Conservation (phyloP, 225 moss, liverwort and hornwort genomes). For the Neckera pumila region DNA sequence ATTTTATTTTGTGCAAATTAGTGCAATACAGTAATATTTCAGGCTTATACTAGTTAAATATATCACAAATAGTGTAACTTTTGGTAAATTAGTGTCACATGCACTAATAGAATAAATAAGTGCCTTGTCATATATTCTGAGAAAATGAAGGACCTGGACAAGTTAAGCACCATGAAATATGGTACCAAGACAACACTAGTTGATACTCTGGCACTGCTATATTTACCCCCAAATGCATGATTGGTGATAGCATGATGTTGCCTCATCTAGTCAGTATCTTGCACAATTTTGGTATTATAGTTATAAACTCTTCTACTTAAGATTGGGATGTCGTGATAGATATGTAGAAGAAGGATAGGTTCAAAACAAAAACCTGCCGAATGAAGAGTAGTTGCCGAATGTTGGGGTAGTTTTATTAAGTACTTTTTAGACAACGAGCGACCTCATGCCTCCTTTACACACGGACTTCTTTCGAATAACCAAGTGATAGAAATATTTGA, state of each 20-base stretch:
- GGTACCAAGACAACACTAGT: neutral
- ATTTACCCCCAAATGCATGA: neutral
- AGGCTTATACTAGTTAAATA: neutral
- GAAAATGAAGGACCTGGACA: neutral
- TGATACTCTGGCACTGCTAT: neutral
- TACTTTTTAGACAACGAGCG: neutral
- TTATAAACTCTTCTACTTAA: neutral
- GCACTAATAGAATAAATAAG: neutral
- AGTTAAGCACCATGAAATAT: neutral
- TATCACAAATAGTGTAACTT: neutral
- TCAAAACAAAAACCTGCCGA: neutral
- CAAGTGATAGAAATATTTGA: constrained; percentile 39
- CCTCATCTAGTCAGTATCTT: neutral
- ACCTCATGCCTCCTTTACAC: neutral
- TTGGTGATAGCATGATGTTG: neutral
- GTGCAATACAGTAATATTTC: neutral
- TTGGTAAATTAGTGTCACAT: neutral
- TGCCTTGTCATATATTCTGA: neutral
- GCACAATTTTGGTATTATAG: neutral
- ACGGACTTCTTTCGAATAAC: neutral
- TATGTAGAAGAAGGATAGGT: neutral
- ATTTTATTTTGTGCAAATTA: neutral
- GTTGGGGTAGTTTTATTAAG: neutral
- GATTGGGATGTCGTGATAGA: constrained; percentile 40
- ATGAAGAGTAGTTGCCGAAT: neutral